These are phyloP conservation scores for Triticum timopheevii DNA, from an alignment of 176 grass and related monocot species.

Conservation along the genomic window DNA sequence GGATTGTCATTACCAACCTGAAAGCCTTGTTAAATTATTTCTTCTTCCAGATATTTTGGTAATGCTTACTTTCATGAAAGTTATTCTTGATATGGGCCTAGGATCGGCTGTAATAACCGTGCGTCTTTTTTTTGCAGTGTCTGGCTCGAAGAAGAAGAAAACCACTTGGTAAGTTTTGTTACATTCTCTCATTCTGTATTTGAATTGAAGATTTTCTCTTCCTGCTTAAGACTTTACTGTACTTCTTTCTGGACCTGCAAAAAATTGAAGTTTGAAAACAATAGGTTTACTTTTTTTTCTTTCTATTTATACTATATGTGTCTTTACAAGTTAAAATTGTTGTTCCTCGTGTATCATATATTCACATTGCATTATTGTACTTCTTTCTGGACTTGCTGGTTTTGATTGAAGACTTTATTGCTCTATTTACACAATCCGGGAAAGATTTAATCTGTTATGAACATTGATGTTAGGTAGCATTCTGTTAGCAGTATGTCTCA, in stretches of 20 bases:
- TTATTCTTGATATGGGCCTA: conserved; percentile 23
- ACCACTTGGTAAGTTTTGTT: conserved; percentile 48
- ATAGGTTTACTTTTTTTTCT: background rate
- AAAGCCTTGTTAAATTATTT: conserved; percentile 95
- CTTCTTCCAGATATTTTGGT: conserved; percentile 83
- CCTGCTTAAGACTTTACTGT: background rate
- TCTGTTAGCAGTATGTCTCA: background rate
- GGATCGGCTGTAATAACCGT: conserved; percentile 30
- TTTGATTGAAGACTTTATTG: background rate
- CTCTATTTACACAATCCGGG: background rate
- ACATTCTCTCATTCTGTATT: conserved; percentile 13
- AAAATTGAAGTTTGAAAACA: background rate
- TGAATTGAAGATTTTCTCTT: conserved; percentile 26
- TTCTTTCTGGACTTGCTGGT: background rate
- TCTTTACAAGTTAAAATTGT: background rate
- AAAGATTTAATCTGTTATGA: background rate
- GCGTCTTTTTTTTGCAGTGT: conserved; percentile 57
- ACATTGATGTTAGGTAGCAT: background rate
- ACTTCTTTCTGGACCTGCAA: background rate
- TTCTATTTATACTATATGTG: background rate
- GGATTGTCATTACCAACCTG: conserved; percentile 88
- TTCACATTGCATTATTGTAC: background rate
- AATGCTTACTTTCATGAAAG: conserved; percentile 30
- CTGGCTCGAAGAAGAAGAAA: conserved; percentile 62
- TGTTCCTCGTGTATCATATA: conserved; percentile 3